These are phyloP conservation scores for Candida endomychidarum DNA, from an alignment of 805 yeast species.

Conservation along the genomic window DNA sequence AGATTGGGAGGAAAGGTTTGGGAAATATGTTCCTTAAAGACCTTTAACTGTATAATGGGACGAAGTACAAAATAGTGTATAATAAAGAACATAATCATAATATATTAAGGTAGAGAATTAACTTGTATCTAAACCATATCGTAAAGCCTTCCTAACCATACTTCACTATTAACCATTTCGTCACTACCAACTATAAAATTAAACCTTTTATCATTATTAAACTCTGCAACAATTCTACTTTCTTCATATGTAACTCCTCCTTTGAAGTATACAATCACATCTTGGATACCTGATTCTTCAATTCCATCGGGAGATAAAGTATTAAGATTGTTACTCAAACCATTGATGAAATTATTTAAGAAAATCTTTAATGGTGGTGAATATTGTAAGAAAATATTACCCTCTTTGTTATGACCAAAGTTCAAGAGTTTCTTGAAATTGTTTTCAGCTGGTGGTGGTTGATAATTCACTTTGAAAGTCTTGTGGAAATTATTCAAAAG, in stretches of 20 bases:
- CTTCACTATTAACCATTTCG: slow-evolving; percentile 31
- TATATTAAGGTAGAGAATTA: not conserved
- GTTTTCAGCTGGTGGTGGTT: slow-evolving; percentile 29
- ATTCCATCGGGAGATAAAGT: slow-evolving; percentile 41
- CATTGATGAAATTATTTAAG: slow-evolving; percentile 21
- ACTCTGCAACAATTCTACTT: slow-evolving; percentile 74
- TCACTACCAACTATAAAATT: slow-evolving; percentile 80
- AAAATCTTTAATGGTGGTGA: slow-evolving; percentile 63
- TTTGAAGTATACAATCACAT: slow-evolving; percentile 67
- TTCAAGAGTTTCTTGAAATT: slow-evolving; percentile 18
- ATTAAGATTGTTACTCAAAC: slow-evolving; percentile 11
- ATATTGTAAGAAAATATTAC: slow-evolving; percentile 89
- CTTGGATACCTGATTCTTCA: slow-evolving; percentile 31
- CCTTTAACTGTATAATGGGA: no score
- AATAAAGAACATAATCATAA: no score
- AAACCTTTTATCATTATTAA: slow-evolving; percentile 49
- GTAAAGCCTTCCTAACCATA: slow-evolving; percentile 35
- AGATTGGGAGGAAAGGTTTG: slow-evolving; percentile 77
- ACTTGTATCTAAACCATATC: slow-evolving; percentile 21
- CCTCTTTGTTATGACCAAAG: slow-evolving; percentile 28
- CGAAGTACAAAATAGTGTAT: no score
- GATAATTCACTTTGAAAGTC: slow-evolving; percentile 25
- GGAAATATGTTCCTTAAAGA: slow-evolving; percentile 44
- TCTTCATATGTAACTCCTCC: slow-evolving; percentile 96
- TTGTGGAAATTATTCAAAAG: slow-evolving; percentile 31